Conservation (phyloP, 1,284 basidiomycete species). For the Rhodotorula mucilaginosa region DNA sequence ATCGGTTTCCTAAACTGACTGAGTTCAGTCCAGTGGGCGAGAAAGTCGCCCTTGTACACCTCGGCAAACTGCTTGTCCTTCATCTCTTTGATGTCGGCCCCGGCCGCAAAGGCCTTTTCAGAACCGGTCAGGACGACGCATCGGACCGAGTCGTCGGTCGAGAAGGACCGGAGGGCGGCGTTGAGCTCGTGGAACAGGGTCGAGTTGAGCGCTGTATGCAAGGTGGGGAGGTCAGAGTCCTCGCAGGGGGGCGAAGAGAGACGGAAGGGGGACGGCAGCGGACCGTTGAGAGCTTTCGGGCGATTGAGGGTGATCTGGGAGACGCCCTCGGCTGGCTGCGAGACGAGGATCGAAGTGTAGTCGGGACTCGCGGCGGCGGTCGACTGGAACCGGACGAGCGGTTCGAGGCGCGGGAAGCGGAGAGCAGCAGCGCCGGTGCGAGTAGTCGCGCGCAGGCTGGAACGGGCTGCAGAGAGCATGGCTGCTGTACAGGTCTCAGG, state of each 20-base stretch:
- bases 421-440: neutral
- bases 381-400: constrained; percentile 18
- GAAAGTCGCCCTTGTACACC: constrained; percentile 83
- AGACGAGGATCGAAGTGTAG: constrained; percentile 73
- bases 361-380: constrained; percentile 54
- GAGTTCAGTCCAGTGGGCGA: constrained; percentile 81
- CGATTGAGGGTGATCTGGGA: constrained; percentile 89
- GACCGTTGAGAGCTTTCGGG: constrained; percentile 82
- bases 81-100: constrained; percentile 62
- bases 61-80: constrained; percentile 72
- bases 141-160: constrained; percentile 68
- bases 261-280: no score
- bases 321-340: constrained; percentile 63
- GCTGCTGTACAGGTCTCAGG: no score
- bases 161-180: constrained; percentile 69
- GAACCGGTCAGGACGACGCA: constrained; percentile 93
- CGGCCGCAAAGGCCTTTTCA: constrained; percentile 84
- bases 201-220: constrained; percentile 49
- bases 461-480: neutral
- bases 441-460: constrained; percentile 7
- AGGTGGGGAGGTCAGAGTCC: neutral
- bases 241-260: neutral
- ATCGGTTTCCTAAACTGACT: constrained; percentile 81
- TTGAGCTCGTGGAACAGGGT: constrained; percentile 64
- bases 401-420: constrained; percentile 7